phyloP scores from a whole-genome alignment of 2,329 filamentous ascomycete species.

The Coniochaeta sp. region DNA sequence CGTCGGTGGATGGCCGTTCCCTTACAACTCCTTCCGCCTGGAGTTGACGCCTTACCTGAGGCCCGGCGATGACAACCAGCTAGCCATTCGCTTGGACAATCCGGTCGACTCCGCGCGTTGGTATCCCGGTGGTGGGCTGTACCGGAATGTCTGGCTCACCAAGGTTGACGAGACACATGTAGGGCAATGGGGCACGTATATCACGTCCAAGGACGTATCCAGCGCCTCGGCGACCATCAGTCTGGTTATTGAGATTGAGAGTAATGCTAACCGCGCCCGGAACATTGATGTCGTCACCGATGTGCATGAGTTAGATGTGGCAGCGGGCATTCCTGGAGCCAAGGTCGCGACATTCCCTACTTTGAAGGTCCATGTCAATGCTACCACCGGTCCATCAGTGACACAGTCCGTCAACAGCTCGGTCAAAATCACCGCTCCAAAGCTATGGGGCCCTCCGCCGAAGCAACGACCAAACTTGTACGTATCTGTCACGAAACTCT shows the following conservation, averaged over 20 bases:
- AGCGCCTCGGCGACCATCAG: slow-evolving; percentile 33
- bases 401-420: slow-evolving; percentile 26
- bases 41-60: slow-evolving; percentile 37
- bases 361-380: slow-evolving; percentile 7
- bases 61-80: slow-evolving; percentile 24
- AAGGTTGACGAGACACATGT: slow-evolving; percentile 39
- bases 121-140: slow-evolving; percentile 48
- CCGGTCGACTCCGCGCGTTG: slow-evolving; percentile 38
- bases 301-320: slow-evolving; percentile 28
- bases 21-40: slow-evolving; percentile 42
- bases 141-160: slow-evolving; percentile 47
- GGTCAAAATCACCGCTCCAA: slow-evolving; percentile 26
- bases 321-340: slow-evolving; percentile 16
- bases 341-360: slow-evolving; percentile 24
- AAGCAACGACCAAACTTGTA: slow-evolving; percentile 39
- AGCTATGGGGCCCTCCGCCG: slow-evolving; percentile 40
- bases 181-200: slow-evolving; percentile 39
- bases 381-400: slow-evolving; percentile 9
- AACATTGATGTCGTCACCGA: slow-evolving; percentile 31
- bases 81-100: slow-evolving; percentile 46
- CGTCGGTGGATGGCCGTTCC: slow-evolving; percentile 44
- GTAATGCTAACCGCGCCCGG: slow-evolving; percentile 22
- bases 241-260: slow-evolving; percentile 37
- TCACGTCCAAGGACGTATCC: slow-evolving; percentile 38
- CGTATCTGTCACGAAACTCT: slow-evolving; percentile 34